Base-by-base conservation (phyloP, 176 grass and related monocot genomes). In the Eragrostis nindensis region DNA sequence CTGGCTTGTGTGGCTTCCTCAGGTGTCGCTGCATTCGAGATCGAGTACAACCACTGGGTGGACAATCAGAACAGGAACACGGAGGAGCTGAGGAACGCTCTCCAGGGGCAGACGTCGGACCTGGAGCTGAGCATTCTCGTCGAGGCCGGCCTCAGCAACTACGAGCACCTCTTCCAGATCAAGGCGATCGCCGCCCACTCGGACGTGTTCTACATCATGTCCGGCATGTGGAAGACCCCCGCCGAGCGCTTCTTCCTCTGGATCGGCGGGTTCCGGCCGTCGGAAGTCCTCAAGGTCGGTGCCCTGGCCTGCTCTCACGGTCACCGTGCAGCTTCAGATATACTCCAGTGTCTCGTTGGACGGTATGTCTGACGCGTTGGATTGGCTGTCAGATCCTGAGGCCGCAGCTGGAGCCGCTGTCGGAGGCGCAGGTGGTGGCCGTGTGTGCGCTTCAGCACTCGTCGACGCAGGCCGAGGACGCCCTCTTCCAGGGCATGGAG, bases 231-330 rank as follows among this genome's bases (percentile, higher is more conserved):
- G 91, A 77, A 83, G 70, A 96, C 93, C 62, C 76, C 92, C 47
- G 82, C 87, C 18, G 97, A 99, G 81, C 84, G 97, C 27, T 99
- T 99, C 85, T 99, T 99, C 67, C 79, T 99, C 36, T 99, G 97
- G 97, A 92, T 96, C 87, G 97, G 97, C 40, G 97, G 97, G 15
- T 99, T 99, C 84, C 90, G 93, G 68, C 97, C 97, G 36, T 99
- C 97, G 45, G 97, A 99, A 54, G 88, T 99, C 64, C 87, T 99
- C 75, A 99, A 99, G 90, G 95, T 90, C 22, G 18, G 36, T 68
- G 32, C 19, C 46, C 62, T n/a, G 22, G 3, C 14, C 1, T 12
- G 22, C 29, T 45, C 8, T 36, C 41, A 15, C n/a, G n/a, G n/a
- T n/a, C n/a, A n/a, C 42, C 11, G 36, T 17, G n/a, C 25, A 55